These are phyloP conservation scores for Epicoccum sorghinum DNA, from an alignment of 2,329 filamentous ascomycete species.

Conservation along the genomic window DNA sequence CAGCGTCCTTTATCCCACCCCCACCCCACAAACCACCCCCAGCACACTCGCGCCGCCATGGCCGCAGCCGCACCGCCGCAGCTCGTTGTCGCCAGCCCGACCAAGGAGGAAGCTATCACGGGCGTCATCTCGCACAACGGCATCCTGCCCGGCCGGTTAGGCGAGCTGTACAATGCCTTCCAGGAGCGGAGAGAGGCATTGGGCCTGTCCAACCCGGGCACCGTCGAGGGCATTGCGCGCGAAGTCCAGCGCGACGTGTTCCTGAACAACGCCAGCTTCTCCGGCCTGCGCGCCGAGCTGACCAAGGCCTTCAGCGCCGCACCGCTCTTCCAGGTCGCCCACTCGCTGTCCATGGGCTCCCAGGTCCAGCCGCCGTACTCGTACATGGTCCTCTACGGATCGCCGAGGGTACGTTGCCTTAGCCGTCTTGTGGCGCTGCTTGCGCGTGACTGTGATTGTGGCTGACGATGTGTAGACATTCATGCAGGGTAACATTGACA, in stretches of 20 bases:
- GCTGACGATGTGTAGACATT: constrained; percentile 70
- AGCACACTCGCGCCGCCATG: constrained; percentile 23
- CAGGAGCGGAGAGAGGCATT: constrained; percentile 85
- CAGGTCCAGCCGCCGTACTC: constrained; percentile 93
- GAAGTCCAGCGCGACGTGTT: constrained; percentile 97
- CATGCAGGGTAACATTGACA: constrained; percentile 93
- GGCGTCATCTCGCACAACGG: constrained; percentile 79
- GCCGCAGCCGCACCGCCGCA: constrained; percentile 23
- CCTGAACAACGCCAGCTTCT: constrained; percentile 96
- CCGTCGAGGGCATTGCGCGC: constrained; percentile 84
- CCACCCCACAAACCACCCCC: not conserved
- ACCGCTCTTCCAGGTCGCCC: constrained; percentile 95
- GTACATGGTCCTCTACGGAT: constrained; percentile 92
- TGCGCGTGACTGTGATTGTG: not conserved
- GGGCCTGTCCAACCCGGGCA: constrained; percentile 89
- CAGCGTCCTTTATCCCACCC: constrained; percentile 14
- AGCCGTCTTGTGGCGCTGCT: constrained; percentile 4
- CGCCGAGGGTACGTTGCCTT: constrained; percentile 73
- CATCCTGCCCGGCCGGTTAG: constrained; percentile 66
- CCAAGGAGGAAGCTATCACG: constrained; percentile 48
- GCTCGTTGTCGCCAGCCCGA: constrained; percentile 40
- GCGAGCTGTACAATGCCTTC: constrained; percentile 81
- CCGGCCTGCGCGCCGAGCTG: constrained; percentile 91
- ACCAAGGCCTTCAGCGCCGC: constrained; percentile 95
- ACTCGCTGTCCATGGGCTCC: constrained; percentile 91